These are phyloP conservation scores for Stephania cephalantha DNA, from an alignment of 164 flowering plant genomes.

Conservation along the genomic window DNA sequence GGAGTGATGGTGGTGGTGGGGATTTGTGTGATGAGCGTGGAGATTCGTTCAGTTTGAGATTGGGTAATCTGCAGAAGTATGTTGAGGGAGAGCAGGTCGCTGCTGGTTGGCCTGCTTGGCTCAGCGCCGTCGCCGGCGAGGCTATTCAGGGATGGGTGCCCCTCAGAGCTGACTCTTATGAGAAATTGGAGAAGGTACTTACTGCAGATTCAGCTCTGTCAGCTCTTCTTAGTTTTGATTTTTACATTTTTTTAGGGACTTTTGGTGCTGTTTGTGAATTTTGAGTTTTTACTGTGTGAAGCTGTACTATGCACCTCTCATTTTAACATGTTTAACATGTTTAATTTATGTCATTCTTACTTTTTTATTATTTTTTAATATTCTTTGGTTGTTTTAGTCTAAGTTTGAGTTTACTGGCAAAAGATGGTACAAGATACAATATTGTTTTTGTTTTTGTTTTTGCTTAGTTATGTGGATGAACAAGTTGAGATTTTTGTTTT, in stretches of 20 bases:
- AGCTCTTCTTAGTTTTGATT: not conserved
- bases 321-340: not conserved
- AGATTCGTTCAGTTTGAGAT: conserved; percentile 31
- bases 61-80: conserved; percentile 42
- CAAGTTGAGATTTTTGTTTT: not conserved
- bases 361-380: too few relatives aligned
- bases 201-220: not conserved
- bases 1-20: conserved; percentile 12
- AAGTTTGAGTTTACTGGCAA: not conserved
- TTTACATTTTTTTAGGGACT: not conserved
- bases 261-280: not conserved
- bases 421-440: too few relatives aligned
- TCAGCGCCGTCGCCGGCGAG: conserved; percentile 62
- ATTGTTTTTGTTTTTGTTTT: not conserved
- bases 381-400: too few relatives aligned
- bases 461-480: too few relatives aligned
- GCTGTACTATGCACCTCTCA: not conserved
- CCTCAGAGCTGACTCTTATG: conserved; percentile 57
- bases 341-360: too few relatives aligned
- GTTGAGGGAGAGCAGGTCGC: conserved; percentile 65
- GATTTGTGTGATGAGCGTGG: conserved; percentile 18
- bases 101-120: conserved; percentile 95
- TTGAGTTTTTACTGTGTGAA: not conserved
- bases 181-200: conserved; percentile 79
- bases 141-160: conserved; percentile 88